These are phyloP conservation scores for Geosmithia putterillii DNA, from an alignment of 2,329 filamentous ascomycete species.

Conservation along the genomic window DNA sequence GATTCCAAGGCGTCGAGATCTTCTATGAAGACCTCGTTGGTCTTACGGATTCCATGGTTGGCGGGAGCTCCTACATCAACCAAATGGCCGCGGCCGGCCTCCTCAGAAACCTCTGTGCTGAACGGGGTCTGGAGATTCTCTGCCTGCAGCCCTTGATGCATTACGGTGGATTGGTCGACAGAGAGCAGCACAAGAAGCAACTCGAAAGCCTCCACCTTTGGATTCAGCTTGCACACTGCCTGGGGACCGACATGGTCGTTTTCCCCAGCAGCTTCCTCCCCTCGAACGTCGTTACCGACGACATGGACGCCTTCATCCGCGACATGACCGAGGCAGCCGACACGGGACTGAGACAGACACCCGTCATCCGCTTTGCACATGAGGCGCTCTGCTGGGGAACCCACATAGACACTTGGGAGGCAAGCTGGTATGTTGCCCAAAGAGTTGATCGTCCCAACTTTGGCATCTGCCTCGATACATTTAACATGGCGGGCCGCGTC, in stretches of 20 bases:
- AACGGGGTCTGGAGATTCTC: slow-evolving; percentile 42
- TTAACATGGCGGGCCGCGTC: slow-evolving; percentile 59
- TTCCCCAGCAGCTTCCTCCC: slow-evolving; percentile 60
- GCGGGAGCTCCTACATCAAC: slow-evolving; percentile 22
- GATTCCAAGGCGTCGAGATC: slow-evolving; percentile 59
- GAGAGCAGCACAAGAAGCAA: slow-evolving; percentile 41
- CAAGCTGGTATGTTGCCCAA: slow-evolving; percentile 52
- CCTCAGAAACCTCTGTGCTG: slow-evolving; percentile 44
- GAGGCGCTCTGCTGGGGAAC: slow-evolving; percentile 63
- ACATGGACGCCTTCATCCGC: slow-evolving; percentile 41
- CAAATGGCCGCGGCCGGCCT: slow-evolving; percentile 45
- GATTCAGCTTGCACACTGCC: slow-evolving; percentile 47
- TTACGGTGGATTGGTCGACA: slow-evolving; percentile 59
- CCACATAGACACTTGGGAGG: slow-evolving; percentile 56
- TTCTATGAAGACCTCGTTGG: slow-evolving; percentile 67
- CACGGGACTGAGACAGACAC: slow-evolving; percentile 41
- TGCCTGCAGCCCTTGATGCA: slow-evolving; percentile 64
- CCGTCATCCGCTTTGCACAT: slow-evolving; percentile 54
- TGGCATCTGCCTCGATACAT: slow-evolving; percentile 63
- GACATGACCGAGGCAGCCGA: slow-evolving; percentile 56
- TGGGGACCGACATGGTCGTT: slow-evolving; percentile 57
- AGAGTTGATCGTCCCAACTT: slow-evolving; percentile 57
- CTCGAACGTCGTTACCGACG: slow-evolving; percentile 24
- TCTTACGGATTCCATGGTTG: slow-evolving; percentile 34
- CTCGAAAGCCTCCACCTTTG: slow-evolving; percentile 59